Percentiles rank a stretch among this genome's conserved stretches.
Evolutionary conservation across 2,329 filamentous ascomycete genomes (phyloP).

Genomic region (Aspergillus persii): DNA sequence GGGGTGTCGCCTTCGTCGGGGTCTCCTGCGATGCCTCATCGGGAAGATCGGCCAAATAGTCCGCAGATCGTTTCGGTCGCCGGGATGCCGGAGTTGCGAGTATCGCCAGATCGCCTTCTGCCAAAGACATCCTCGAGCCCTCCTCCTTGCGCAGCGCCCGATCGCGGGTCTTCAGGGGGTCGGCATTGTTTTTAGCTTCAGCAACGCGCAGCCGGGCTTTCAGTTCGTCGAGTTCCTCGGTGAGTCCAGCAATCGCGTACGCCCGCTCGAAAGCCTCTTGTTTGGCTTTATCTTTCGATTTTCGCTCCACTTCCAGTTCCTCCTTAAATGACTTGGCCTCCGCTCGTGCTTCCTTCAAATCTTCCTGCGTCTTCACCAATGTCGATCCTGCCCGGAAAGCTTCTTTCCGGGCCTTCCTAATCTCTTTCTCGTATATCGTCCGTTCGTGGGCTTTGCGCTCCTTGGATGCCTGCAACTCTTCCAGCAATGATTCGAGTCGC

Average conservation of each 20-base stretch:
- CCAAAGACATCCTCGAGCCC: constrained; percentile 27
- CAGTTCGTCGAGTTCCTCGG: constrained; percentile 44
- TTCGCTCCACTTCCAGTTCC: constrained; percentile 51
- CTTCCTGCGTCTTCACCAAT: constrained; percentile 55
- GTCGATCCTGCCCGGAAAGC: constrained; percentile 56
- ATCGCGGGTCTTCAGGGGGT: constrained; percentile 31
- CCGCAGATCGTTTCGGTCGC: constrained; percentile 34
- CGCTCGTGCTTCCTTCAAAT: constrained; percentile 41
- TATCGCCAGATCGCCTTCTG: constrained; percentile 33
- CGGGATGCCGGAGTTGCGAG: constrained; percentile 30
- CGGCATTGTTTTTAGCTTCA: constrained; percentile 38
- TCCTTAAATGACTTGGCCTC: constrained; percentile 53
- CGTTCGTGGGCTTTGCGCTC: constrained; percentile 49
- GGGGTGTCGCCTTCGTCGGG: constrained; percentile 28
- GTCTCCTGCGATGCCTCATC: constrained; percentile 9
- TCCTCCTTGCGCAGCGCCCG: constrained; percentile 30
- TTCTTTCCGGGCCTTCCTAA: constrained; percentile 55
- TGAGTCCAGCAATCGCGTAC: constrained; percentile 45
- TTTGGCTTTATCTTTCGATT: constrained; percentile 44
- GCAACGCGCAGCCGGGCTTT: constrained; percentile 42
- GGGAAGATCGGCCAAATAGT: constrained; percentile 25
- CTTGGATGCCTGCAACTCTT: constrained; percentile 53
- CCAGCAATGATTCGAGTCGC: constrained; percentile 47
- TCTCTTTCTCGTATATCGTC: constrained; percentile 56
- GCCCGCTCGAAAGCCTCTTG: constrained; percentile 50